Evolutionary conservation across 2,329 filamentous ascomycete species (phyloP), one percentile per base, ranked within the genome.

Genomic region (Beauveria medogensis): DNA sequence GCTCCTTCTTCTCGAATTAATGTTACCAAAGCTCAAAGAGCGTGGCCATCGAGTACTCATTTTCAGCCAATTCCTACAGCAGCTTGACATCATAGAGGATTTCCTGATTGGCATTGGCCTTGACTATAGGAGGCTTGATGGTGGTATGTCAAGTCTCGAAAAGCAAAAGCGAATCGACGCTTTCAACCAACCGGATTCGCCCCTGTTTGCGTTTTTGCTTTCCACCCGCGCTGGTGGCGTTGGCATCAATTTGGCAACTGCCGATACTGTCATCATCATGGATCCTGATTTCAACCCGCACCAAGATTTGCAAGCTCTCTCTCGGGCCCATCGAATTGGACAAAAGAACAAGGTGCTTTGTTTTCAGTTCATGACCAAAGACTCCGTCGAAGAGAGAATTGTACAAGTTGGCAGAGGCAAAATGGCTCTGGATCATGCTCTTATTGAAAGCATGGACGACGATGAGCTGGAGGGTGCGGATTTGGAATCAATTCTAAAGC

Each of bases 281-380:
- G 92, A 99, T 68, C 91, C 91, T 0, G 94, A 99, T 70, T 97
- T 96, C 78, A 99, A 99, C 64, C 94, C 94, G 0, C 94, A 99
- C 70, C 94, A 99, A 73, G 95, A 99, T 69, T 89, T 99, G 46
- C 94, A 99, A 72, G 94, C 94, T 0, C 81, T 99, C 34, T 96
- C 93, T 34, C 87, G 95, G 65, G 94, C 93, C 20, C 94, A 99
- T 73, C 88, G 94, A 28, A 97, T 99, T 64, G 95, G 95, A 0
- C 95, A 99, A 74, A 91, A 92, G 73, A 92, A 94, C 66, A 97
- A 95, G 68, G 94, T 99, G 0, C 81, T 99, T 2, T 96, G 95
- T 65, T 96, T 97, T 69, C 93, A 97, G 71, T 77, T 99, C 0
- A 91, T 96, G 79, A 97, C 92, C 2, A 89, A 92, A 62, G 84